Evolutionary conservation across 768 basidiomycete genomes (phyloP), one percentile per base, ranked within the genome.

Genomic region (Suillus hirtellus): DNA sequence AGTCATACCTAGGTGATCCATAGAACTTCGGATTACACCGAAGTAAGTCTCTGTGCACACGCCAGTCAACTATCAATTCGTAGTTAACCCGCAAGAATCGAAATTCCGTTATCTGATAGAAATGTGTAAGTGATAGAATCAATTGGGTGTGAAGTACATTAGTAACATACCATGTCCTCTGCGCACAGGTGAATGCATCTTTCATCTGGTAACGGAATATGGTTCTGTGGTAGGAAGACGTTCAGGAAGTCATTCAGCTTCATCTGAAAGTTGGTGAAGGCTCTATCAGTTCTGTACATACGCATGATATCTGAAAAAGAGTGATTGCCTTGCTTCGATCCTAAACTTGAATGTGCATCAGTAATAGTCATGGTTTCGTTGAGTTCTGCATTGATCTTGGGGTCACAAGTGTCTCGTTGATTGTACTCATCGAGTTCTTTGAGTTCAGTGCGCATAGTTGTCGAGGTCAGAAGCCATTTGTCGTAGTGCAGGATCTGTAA

Each of bases 331-430:
- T 27, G 27, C 27, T 4, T 27, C 27, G 27, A 27, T 3, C 27
- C 27, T 27, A 27, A 27, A 27, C 27, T 27, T 27, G 27, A 27
- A 27, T 27, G 27, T 0, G 27, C 27, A 27, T 27, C 27, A 27
- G 27, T 27, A 27, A 3, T 27, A 27, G 27, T 27, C 27, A 4
- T 0, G 27, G 27, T 27, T 27, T 27, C 3, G 1, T 27, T 3
- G 27, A 27, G 27, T 27, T 31, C 17, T 27, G 27, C 38, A 21
- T 44, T 53, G 14, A 9, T 34, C 37, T 49, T 14, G 1, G 76
- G 75, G 12, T 47, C 1, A 47, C 42, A 0, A 66, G 72, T 17
- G 74, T 66, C 60, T 78, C 53, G 40, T 74, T 75, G 64, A 24
- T 47, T 24, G 21, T 47, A 47, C 27, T 77, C 70, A 4, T 63